Evolutionary conservation across 225 moss, liverwort and hornwort genomes (phyloP).

Genomic region (Polytrichum commune): DNA sequence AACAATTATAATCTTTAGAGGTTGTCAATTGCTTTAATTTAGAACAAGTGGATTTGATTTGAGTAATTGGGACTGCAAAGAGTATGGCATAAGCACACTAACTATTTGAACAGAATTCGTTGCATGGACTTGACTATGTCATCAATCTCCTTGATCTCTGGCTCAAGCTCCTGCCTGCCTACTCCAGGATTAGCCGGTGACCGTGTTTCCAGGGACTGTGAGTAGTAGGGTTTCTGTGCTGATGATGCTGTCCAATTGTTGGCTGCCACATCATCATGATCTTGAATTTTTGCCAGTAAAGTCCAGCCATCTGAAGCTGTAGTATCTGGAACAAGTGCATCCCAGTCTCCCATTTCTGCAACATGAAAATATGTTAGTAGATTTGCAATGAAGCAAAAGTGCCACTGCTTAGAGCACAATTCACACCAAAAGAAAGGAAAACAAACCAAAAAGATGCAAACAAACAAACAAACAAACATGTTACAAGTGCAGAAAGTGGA

Average conservation of each 20-base stretch:
- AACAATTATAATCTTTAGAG: not conserved
- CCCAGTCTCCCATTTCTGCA: constrained; percentile 25
- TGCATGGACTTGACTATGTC: constrained; percentile 37
- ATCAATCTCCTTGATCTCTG: constrained; percentile 50
- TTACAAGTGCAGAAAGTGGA: too few species aligned
- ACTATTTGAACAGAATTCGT: constrained; percentile 24
- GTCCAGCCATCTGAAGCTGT: constrained; percentile 19
- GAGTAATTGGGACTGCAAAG: not conserved
- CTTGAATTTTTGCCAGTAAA: constrained; percentile 1
- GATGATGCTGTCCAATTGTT: not conserved
- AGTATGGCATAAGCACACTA: not conserved
- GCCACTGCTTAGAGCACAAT: too few species aligned
- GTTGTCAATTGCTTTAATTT: not conserved
- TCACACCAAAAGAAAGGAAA: too few species aligned
- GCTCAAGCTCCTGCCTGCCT: constrained; percentile 13
- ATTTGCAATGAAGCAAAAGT: too few species aligned
- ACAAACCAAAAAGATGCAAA: too few species aligned
- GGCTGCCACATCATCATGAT: constrained; percentile 1
- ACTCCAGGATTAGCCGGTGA: too few species aligned
- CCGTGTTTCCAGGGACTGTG: not conserved
- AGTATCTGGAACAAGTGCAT: constrained; percentile 22
- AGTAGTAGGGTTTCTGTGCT: not conserved
- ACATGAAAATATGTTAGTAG: too few species aligned
- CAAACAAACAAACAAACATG: too few species aligned
- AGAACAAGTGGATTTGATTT: not conserved